A percentile compares a stretch with the other conserved stretches of the same genome.
phyloP scores from a whole-genome alignment of 805 yeast genomes.

The Teunomyces tritomae region DNA sequence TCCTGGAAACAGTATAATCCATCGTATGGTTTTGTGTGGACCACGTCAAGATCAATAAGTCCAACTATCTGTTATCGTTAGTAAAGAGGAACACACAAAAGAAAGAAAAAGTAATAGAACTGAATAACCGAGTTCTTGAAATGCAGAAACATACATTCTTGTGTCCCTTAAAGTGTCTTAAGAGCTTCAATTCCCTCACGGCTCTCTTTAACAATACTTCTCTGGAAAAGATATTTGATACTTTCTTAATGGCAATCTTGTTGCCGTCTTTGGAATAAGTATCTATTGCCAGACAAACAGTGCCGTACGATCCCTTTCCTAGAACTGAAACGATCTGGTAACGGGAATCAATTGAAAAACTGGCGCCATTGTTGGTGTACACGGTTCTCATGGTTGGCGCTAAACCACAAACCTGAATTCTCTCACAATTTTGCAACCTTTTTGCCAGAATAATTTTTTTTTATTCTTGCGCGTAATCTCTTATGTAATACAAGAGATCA shows the following conservation, averaged over 20 bases:
- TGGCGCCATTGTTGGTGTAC: slow-evolving; percentile 39
- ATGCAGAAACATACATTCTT: slow-evolving; percentile 49
- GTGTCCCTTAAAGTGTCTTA: slow-evolving; percentile 85
- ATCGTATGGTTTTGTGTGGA: slow-evolving; percentile 63
- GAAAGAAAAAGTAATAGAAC: background rate
- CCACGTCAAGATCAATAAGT: slow-evolving; percentile 71
- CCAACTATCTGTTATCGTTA: slow-evolving; percentile 52
- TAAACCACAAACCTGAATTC: background rate
- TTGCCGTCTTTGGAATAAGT: slow-evolving; percentile 20
- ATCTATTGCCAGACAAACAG: slow-evolving; percentile 74
- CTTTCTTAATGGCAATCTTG: slow-evolving; percentile 75
- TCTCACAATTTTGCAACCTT: slow-evolving; percentile 4
- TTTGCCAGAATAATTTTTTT: background rate
- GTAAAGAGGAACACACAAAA: slow-evolving; percentile 7
- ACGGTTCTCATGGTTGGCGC: background rate
- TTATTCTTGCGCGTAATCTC: background rate
- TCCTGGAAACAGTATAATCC: slow-evolving; percentile 92
- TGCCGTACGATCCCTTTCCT: slow-evolving; percentile 87
- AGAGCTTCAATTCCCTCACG: slow-evolving; percentile 73
- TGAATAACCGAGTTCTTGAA: background rate
- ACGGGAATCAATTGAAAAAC: slow-evolving; percentile 61
- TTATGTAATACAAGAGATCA: background rate
- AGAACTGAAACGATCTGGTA: slow-evolving; percentile 57
- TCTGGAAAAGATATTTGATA: slow-evolving; percentile 63
- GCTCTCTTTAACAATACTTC: slow-evolving; percentile 76